Percentiles rank a stretch among this genome's conserved stretches.
Conservation (phyloP, 139 green algal species). For the Micractinium sp. region DNA sequence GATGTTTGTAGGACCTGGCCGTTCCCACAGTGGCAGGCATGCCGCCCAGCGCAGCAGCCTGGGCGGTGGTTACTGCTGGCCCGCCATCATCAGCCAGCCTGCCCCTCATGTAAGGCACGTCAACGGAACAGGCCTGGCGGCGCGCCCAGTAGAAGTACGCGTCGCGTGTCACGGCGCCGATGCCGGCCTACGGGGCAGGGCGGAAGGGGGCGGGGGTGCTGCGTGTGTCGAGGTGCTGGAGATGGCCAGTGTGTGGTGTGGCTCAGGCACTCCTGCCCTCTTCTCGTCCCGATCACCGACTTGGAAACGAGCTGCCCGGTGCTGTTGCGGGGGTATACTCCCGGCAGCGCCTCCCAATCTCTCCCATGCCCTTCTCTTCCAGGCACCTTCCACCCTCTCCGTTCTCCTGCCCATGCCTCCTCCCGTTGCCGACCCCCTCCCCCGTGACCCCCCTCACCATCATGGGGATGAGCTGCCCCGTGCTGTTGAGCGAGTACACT, state of each 20-base stretch:
- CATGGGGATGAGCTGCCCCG: constrained; percentile 12
- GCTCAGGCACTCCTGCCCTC: no score
- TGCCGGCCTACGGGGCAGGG: background rate
- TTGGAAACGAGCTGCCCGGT: no score
- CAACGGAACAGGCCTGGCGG: background rate
- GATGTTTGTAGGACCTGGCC: no score
- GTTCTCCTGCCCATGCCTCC: no score
- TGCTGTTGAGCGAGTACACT: constrained; percentile 16
- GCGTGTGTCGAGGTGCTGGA: background rate
- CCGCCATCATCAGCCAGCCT: no score
- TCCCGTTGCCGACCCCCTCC: background rate
- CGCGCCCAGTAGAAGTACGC: constrained; percentile 4
- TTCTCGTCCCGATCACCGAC: no score
- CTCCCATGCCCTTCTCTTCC: background rate
- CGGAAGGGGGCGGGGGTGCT: no score
- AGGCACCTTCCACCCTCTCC: background rate
- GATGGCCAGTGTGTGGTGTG: no score
- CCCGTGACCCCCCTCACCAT: background rate
- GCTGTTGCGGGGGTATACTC: no score
- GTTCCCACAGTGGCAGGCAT: no score
- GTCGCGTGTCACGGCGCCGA: background rate
- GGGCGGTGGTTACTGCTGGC: no score
- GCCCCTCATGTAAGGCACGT: background rate
- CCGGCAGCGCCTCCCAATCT: background rate
- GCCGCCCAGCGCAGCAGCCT: no score